Percentiles rank a stretch among this genome's conserved stretches.
phyloP scores from a whole-genome alignment of 2,329 filamentous ascomycete genomes.

The Exophiala alcalophila region DNA sequence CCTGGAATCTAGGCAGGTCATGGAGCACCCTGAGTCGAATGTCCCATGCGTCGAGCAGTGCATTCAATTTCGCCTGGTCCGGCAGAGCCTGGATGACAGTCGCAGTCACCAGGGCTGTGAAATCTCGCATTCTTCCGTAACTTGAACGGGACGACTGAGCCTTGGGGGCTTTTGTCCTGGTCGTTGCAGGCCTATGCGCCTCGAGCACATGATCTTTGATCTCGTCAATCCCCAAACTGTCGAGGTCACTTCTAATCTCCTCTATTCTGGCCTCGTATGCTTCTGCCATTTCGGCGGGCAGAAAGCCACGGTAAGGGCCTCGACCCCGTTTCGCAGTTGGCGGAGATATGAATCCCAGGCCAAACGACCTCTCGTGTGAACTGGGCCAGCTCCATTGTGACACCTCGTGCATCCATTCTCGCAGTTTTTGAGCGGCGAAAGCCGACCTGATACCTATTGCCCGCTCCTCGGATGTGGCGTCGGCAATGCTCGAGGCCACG shows the following conservation, averaged over 20 bases:
- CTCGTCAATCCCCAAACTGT: slow-evolving; percentile 58
- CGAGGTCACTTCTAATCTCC: slow-evolving; percentile 59
- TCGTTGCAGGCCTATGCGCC: slow-evolving; percentile 57
- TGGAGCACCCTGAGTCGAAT: slow-evolving; percentile 71
- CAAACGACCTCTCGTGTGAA: slow-evolving; percentile 36
- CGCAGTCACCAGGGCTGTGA: slow-evolving; percentile 84
- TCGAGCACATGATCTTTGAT: slow-evolving; percentile 84
- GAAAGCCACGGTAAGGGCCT: slow-evolving; percentile 64
- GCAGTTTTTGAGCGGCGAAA: slow-evolving; percentile 56
- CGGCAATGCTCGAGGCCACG: slow-evolving; percentile 51
- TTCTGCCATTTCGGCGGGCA: slow-evolving; percentile 62
- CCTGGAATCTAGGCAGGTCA: slow-evolving; percentile 67
- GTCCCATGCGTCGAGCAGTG: slow-evolving; percentile 74
- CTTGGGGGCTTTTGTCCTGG: slow-evolving; percentile 43
- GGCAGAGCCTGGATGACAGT: slow-evolving; percentile 88
- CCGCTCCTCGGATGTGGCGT: slow-evolving; percentile 55
- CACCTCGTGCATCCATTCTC: slow-evolving; percentile 58
- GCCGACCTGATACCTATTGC: slow-evolving; percentile 59
- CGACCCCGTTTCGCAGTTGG: slow-evolving; percentile 21
- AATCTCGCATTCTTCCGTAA: slow-evolving; percentile 77
- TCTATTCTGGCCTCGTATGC: slow-evolving; percentile 71
- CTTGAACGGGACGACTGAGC: slow-evolving; percentile 43
- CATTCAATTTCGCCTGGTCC: slow-evolving; percentile 69
- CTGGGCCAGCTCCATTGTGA: slow-evolving; percentile 58
- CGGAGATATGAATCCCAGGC: slow-evolving; percentile 42